Percentiles rank a stretch among this genome's conserved stretches.
Evolutionary conservation across 176 grass and related monocot species (phyloP).

Genomic region (maize (Zea mays)): DNA sequence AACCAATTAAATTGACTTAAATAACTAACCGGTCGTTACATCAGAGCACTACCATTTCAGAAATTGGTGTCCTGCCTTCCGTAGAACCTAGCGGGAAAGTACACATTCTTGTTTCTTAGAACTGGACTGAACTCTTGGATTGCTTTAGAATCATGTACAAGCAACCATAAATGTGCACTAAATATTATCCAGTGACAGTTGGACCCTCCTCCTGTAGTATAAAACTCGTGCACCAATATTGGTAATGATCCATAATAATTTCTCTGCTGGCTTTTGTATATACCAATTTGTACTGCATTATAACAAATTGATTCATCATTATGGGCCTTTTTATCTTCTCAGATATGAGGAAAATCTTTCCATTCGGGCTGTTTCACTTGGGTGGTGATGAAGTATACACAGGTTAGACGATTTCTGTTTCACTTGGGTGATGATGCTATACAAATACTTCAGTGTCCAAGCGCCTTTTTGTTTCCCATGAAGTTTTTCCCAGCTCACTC

Average conservation of each 20-base stretch:
- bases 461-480: not conserved
- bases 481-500: constrained; percentile 13
- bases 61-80: not conserved
- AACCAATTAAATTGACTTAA: not conserved
- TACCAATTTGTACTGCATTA: constrained; percentile 13
- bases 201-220: constrained; percentile 11
- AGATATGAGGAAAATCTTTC: constrained; percentile 99
- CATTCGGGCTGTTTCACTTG: constrained; percentile 92
- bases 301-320: not conserved
- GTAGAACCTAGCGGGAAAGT: not conserved
- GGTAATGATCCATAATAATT: constrained; percentile 18
- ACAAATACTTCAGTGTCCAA: not conserved
- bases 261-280: not conserved
- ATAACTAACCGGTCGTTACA: not conserved
- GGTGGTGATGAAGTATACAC: constrained; percentile 99
- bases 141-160: constrained; percentile 16
- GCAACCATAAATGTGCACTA: not conserved
- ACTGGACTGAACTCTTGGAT: constrained; percentile 5
- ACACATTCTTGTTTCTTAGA: constrained; percentile 7
- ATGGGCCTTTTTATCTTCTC: constrained; percentile 33
- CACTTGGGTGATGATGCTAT: too few relatives aligned
- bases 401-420: constrained; percentile 56
- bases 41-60: not conserved
- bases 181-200: constrained; percentile 15
- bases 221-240: constrained; percentile 10